A percentile compares a stretch with the other conserved stretches of the same genome.
Evolutionary conservation across 345 rosid genomes (phyloP).

Genomic region (Salix viminalis): DNA sequence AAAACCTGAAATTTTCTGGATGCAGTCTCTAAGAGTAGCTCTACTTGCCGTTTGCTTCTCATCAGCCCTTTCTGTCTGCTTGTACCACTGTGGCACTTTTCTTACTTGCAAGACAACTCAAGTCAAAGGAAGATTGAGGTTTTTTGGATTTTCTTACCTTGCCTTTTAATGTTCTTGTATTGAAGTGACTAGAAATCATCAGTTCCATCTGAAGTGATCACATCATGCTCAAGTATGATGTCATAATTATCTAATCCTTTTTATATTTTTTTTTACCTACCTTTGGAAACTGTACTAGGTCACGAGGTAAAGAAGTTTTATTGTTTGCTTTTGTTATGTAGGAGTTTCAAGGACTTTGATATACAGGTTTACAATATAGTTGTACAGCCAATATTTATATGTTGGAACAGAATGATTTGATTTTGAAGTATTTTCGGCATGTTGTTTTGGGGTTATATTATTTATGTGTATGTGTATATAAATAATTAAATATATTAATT

Average conservation of each 20-base stretch:
- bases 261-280: neutral
- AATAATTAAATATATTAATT: too few species aligned
- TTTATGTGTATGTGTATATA: too few species aligned
- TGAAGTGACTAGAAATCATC: neutral
- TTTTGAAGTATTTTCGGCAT: too few species aligned
- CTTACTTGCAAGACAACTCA: conserved; percentile 57
- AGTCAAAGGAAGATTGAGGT: conserved; percentile 50
- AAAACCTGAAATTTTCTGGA: conserved; percentile 11
- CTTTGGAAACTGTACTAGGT: neutral
- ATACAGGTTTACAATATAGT: neutral
- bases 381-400: too few species aligned
- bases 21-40: conserved; percentile 84
- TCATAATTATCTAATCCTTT: neutral
- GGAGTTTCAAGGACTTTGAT: neutral
- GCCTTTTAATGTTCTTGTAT: conserved; percentile 3
- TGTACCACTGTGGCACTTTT: conserved; percentile 57
- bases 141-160: conserved; percentile 5
- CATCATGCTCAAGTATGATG: neutral
- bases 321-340: neutral
- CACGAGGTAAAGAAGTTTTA: neutral
- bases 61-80: conserved; percentile 62
- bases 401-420: too few species aligned
- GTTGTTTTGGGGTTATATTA: too few species aligned
- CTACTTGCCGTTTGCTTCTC: conserved; percentile 57
- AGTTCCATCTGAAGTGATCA: neutral